Evolutionary conservation across 441 rosid genomes (phyloP), one percentile per base, ranked within the genome.

Genomic region (Kokia cookei): DNA sequence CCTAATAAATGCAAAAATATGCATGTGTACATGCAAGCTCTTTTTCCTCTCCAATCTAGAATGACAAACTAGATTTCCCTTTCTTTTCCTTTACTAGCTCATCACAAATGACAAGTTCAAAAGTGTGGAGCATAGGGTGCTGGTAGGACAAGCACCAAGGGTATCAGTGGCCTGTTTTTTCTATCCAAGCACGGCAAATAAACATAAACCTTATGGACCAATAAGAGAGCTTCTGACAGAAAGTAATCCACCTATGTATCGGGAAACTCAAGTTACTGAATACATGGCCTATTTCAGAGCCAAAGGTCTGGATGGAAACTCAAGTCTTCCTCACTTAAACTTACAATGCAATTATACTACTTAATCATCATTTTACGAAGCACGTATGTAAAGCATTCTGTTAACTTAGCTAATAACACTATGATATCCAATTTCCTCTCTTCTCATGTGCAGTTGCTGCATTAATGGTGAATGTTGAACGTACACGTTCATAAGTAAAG

Each of bases 101-200:
- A 29, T 82, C 50, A 69, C 88, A 0, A 92, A 89, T 32, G 91
- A 84, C 74, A 87, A 70, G 76, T 86, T 88, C 73, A 76, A 3
- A 71, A 91, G 93, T 26, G 85, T 73, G 57, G 87, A 87, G 60
- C 91, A 90, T 48, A 82, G 91, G 19, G 95, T 87, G 42, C 71
- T 86, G 22, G 83, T 85, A 1, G 87, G 82, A 64, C 66, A 5
- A 62, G 51, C 2, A n/a, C 83, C 89, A 0, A 80, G 93, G 73
- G 73, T 87, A 22, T 90, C 90, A 3, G 83, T 83, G 4, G 91
- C 91, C 0, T 76, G 88, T 76, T 87, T 90, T 51, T 81, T 90
- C 53, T 78, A 76, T 35, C 74, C 82, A 14, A 59, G 65, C 15
- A 47, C 69, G 12, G 50, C 47, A 37, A 78, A 77, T 5, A 62